Evolutionary conservation across 2,329 filamentous ascomycete species (phyloP).

Genomic region (Aspergillus sp.): DNA sequence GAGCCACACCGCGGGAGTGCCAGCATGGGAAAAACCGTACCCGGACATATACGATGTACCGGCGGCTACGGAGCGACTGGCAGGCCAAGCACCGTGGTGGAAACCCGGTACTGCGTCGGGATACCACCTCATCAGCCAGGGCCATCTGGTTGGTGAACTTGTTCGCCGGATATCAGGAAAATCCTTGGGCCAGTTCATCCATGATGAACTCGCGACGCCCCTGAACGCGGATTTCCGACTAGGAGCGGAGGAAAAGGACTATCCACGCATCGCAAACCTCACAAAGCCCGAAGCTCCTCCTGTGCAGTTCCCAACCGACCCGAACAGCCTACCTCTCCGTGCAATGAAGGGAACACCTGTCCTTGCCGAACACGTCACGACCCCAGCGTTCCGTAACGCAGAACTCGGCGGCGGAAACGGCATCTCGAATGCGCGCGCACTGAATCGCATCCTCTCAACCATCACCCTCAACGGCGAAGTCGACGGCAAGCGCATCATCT

Average conservation of each 20-base stretch:
- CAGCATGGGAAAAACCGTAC: constrained; percentile 29
- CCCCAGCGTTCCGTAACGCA: constrained; percentile 30
- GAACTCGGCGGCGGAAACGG: constrained; percentile 42
- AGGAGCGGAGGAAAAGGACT: constrained; percentile 38
- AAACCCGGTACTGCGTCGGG: constrained; percentile 38
- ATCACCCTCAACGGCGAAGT: constrained; percentile 29
- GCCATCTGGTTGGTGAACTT: constrained; percentile 40
- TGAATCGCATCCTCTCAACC: constrained; percentile 38
- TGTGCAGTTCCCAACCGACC: constrained; percentile 8
- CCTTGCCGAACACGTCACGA: constrained; percentile 15
- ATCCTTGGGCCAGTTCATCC: constrained; percentile 38
- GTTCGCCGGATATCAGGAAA: constrained; percentile 38
- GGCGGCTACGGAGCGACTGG: constrained; percentile 28
- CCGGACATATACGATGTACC: constrained; percentile 30
- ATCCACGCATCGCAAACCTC: constrained; percentile 34
- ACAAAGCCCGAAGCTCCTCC: constrained; percentile 21
- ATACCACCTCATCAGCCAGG: constrained; percentile 38
- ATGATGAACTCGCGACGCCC: constrained; percentile 37
- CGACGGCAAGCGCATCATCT: constrained; percentile 33
- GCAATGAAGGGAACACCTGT: constrained; percentile 22
- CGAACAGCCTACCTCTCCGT: constrained; percentile 23
- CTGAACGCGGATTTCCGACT: constrained; percentile 44
- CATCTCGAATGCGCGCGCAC: constrained; percentile 38
- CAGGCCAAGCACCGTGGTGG: constrained; percentile 40
- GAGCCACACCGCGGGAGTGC: constrained; percentile 33